Conservation (phyloP, 2,329 filamentous ascomycete genomes). For the Cercospora berteroae region DNA sequence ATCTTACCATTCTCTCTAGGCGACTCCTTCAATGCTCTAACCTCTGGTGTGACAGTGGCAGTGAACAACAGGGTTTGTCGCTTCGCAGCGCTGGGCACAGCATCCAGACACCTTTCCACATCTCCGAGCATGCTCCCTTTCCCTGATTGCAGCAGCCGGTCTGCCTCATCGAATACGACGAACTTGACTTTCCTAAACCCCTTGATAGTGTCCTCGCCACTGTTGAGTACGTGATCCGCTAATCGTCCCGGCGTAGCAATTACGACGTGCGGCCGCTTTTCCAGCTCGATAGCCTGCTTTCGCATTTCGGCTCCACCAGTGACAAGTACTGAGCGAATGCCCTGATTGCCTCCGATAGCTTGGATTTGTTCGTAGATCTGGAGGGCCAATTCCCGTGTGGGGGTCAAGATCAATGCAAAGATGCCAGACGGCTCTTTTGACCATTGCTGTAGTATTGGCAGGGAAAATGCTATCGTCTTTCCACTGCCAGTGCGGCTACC, state of each 20-base stretch:
- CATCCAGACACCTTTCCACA: constrained; percentile 80
- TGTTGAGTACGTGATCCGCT: constrained; percentile 88
- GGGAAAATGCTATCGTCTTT: constrained; percentile 94
- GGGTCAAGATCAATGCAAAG: constrained; percentile 84
- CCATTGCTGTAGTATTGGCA: constrained; percentile 92
- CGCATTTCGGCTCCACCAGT: constrained; percentile 94
- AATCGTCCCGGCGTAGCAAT: constrained; percentile 92
- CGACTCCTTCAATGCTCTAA: constrained; percentile 73
- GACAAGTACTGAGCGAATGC: constrained; percentile 82
- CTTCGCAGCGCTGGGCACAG: constrained; percentile 70
- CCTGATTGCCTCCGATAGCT: constrained; percentile 83
- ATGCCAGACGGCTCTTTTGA: constrained; percentile 88
- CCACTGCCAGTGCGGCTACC: constrained; percentile 92
- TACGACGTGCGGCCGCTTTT: constrained; percentile 80
- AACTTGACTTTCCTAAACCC: constrained; percentile 76
- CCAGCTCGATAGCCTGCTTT: constrained; percentile 78
- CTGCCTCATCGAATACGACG: constrained; percentile 93
- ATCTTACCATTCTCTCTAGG: constrained; percentile 15
- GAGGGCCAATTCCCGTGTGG: constrained; percentile 85
- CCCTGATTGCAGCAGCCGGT: constrained; percentile 74
- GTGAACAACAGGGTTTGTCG: constrained; percentile 96
- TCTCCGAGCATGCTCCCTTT: constrained; percentile 91
- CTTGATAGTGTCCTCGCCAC: constrained; percentile 84
- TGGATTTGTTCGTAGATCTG: constrained; percentile 97
- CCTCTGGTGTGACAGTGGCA: constrained; percentile 89